A percentile compares a stretch with the other conserved stretches of the same genome.
Conservation (phyloP, 2,329 filamentous ascomycete species). For the Westerdykella aurantiaca region DNA sequence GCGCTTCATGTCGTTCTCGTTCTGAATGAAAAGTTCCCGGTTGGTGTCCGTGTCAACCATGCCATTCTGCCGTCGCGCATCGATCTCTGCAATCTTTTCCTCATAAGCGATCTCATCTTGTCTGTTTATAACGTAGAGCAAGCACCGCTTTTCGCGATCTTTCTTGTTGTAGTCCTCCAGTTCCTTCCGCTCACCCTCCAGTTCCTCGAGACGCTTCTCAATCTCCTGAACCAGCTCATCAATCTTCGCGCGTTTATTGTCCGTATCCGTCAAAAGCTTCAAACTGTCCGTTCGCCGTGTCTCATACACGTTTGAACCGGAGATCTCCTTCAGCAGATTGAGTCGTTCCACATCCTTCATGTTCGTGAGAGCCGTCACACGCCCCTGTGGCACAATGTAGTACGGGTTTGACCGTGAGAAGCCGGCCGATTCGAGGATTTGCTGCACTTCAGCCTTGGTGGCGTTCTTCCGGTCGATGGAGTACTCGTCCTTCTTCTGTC, state of each 20-base stretch:
- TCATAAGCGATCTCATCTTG: slow-evolving; percentile 78
- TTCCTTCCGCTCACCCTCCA: slow-evolving; percentile 97
- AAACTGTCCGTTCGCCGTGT: slow-evolving; percentile 82
- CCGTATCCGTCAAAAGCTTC: slow-evolving; percentile 96
- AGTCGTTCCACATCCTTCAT: slow-evolving; percentile 96
- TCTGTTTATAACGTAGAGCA: slow-evolving; percentile 92
- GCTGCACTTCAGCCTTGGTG: slow-evolving; percentile 90
- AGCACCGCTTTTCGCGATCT: slow-evolving; percentile 81
- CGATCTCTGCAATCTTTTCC: slow-evolving; percentile 72
- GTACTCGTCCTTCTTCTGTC: slow-evolving; percentile 97
- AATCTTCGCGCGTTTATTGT: slow-evolving; percentile 90
- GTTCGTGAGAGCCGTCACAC: slow-evolving; percentile 91
- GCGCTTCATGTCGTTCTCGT: slow-evolving; percentile 70
- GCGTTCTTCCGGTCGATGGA: slow-evolving; percentile 95
- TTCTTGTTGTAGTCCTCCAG: slow-evolving; percentile 90
- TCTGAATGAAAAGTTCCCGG: slow-evolving; percentile 66
- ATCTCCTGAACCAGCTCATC: slow-evolving; percentile 90
- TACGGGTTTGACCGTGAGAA: slow-evolving; percentile 98
- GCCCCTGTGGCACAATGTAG: slow-evolving; percentile 97
- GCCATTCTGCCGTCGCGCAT: slow-evolving; percentile 73
- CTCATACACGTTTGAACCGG: slow-evolving; percentile 95
- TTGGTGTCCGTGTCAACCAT: slow-evolving; percentile 80
- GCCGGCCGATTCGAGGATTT: slow-evolving; percentile 88
- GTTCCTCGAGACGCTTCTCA: slow-evolving; percentile 77
- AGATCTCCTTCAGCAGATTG: slow-evolving; percentile 92